Percentiles rank a stretch among this genome's conserved stretches.
phyloP scores from a whole-genome alignment of 306 rosid species.

The Cicer bijugum region DNA sequence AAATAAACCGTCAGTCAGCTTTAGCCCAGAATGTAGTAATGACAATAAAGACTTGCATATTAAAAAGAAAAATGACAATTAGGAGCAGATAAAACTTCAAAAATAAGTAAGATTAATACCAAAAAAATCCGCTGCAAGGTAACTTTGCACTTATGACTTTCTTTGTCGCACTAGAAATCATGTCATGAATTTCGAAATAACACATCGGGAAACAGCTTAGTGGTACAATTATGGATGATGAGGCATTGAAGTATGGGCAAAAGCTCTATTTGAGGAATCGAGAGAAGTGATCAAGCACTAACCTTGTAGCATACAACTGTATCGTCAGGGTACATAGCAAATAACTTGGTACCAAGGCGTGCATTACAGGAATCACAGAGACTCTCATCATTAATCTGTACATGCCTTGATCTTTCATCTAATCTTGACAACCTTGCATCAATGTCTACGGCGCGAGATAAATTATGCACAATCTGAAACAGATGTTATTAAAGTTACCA shows the following conservation, averaged over 20 bases:
- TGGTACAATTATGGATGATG: slow-evolving; percentile 20
- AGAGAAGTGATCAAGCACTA: slow-evolving; percentile 42
- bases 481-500: slow-evolving; percentile 15
- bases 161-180: slow-evolving; percentile 32
- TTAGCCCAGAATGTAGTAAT: background rate
- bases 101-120: slow-evolving; percentile 1
- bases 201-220: slow-evolving; percentile 25
- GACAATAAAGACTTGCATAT: background rate
- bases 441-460: slow-evolving; percentile 84
- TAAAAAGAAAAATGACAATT: background rate
- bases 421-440: slow-evolving; percentile 93
- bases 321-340: slow-evolving; percentile 99
- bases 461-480: slow-evolving; percentile 81
- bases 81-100: background rate
- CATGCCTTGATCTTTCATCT: slow-evolving; percentile 93
- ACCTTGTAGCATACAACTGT: slow-evolving; percentile 95
- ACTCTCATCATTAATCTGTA: slow-evolving; percentile 93
- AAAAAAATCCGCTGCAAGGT: background rate
- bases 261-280: slow-evolving; percentile 13
- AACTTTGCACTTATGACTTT: background rate
- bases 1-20: slow-evolving; percentile 4
- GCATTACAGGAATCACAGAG: slow-evolving; percentile 97
- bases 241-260: slow-evolving; percentile 24
- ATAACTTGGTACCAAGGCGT: slow-evolving; percentile 93
- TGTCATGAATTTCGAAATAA: background rate